phyloP scores from a whole-genome alignment of 2,329 filamentous ascomycete genomes.

The Diplodia corticola region DNA sequence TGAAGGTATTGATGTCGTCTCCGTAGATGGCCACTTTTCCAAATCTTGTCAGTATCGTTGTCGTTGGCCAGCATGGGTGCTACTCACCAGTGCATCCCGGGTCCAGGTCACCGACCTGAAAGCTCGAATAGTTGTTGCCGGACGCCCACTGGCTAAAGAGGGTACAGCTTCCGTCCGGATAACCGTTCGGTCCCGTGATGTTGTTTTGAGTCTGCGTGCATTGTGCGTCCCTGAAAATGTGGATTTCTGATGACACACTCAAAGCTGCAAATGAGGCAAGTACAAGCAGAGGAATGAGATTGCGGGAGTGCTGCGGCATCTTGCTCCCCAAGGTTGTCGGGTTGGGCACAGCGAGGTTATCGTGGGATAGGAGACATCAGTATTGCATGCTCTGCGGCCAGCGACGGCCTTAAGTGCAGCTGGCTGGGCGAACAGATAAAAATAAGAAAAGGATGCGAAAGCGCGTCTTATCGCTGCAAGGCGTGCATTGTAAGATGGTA shows the following conservation, averaged over 20 bases:
- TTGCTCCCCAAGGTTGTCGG: too few relatives aligned
- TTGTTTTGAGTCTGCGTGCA: background rate
- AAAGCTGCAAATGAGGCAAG: background rate
- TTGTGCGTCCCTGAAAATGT: background rate
- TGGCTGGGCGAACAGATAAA: background rate
- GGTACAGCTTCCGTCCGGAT: background rate
- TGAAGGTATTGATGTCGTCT: background rate
- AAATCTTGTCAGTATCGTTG: background rate
- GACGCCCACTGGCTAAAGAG: background rate
- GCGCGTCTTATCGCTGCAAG: background rate
- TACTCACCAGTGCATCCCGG: background rate
- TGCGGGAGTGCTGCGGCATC: background rate
- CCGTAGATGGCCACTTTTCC: conserved; percentile 16
- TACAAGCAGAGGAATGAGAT: background rate
- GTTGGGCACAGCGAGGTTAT: too few relatives aligned
- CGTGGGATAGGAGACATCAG: too few relatives aligned
- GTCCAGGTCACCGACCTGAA: background rate
- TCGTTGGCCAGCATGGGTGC: too few relatives aligned
- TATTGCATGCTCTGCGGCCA: too few relatives aligned
- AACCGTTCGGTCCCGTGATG: background rate
- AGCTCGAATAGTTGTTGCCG: background rate
- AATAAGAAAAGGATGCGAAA: background rate
- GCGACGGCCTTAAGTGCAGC: background rate
- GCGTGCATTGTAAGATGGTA: background rate
- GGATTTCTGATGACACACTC: background rate